Percentiles rank a stretch among this genome's conserved stretches.
Evolutionary conservation across 2,329 filamentous ascomycete species (phyloP).

Genomic region (Cryphonectria carpinicola): DNA sequence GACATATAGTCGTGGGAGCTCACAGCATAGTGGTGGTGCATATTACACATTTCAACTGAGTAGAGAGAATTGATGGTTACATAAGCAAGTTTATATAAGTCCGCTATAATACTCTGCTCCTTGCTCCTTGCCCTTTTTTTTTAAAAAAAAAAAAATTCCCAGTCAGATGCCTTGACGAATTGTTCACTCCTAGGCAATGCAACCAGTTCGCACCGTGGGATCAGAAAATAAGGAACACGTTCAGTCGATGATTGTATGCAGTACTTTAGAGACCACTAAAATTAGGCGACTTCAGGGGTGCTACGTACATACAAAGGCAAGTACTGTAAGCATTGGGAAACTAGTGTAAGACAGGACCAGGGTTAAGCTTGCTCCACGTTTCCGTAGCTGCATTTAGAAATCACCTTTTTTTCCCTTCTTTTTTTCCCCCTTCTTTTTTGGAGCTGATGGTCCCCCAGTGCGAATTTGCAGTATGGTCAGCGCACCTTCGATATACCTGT

Average conservation of each 20-base stretch:
- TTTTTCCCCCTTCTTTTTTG: background rate
- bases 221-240: background rate
- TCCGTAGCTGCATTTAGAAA: conserved; percentile 1
- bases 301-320: background rate
- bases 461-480: background rate
- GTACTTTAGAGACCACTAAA: background rate
- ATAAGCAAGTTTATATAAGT: background rate
- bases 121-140: background rate
- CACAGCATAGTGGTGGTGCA: background rate
- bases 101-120: background rate
- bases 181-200: background rate
- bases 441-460: background rate
- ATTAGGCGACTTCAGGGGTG: background rate
- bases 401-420: background rate
- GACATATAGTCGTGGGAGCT: background rate
- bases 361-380: background rate
- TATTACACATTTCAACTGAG: background rate
- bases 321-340: background rate
- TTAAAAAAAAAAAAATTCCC: too few relatives aligned
- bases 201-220: conserved; percentile 1
- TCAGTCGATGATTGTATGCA: background rate
- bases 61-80: background rate
- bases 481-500: background rate
- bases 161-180: background rate
- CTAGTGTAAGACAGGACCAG: background rate